phyloP scores from a whole-genome alignment of 192 early-diverging fungal species.

The Backusella macrospora region DNA sequence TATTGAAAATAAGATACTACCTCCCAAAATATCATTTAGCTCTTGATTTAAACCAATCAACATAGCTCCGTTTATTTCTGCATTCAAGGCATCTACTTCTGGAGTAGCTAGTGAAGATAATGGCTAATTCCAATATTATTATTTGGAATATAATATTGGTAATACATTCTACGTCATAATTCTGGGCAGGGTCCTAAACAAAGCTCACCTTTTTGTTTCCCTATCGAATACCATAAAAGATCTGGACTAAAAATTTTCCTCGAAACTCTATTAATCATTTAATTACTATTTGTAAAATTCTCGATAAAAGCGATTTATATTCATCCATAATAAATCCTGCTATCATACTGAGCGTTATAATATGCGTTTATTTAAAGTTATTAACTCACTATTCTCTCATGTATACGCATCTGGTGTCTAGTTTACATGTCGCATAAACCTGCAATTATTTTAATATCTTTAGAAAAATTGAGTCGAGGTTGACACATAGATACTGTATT shows the following conservation, averaged over 20 bases:
- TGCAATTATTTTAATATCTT: background rate
- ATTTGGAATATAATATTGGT: no score
- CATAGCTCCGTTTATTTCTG: background rate
- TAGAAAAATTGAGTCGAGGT: background rate
- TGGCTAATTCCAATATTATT: no score
- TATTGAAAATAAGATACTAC: background rate
- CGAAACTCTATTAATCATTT: background rate
- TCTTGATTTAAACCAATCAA: background rate
- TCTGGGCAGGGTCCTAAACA: background rate
- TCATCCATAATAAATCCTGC: background rate
- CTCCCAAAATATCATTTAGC: background rate
- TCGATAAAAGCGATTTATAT: background rate
- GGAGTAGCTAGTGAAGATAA: background rate
- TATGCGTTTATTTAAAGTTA: no score
- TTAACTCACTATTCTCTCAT: no score
- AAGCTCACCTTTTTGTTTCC: background rate
- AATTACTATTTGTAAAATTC: background rate
- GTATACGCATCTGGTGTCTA: no score
- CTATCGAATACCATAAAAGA: background rate
- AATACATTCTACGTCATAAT: background rate
- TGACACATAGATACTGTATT: background rate
- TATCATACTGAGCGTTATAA: background rate
- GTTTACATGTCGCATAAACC: background rate
- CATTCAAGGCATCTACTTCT: background rate
- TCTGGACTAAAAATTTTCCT: background rate